Evolutionary conservation across 2,329 filamentous ascomycete species (phyloP), one percentile per base, ranked within the genome.

Genomic region (Pestalotiopsis sp.): DNA sequence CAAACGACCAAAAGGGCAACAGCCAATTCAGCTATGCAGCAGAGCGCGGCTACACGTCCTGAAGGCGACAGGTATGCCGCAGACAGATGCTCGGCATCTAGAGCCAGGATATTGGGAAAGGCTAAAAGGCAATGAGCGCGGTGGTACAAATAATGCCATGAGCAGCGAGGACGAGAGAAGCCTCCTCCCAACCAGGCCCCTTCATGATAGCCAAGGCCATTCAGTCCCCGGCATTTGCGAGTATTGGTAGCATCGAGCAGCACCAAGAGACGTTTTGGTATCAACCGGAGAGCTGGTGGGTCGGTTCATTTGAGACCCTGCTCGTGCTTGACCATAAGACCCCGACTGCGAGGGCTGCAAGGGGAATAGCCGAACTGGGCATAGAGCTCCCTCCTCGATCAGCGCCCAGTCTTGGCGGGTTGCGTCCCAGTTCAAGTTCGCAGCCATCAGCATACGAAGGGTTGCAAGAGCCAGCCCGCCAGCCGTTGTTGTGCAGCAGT

Each of bases 271-370:
- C 31, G 31, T 36, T 41, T 45, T 64, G 39, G 61, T 39, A 64
- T 39, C 41, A 23, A 20, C 63, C 71, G 68, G 70, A 20, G 56
- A 62, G 69, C 66, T 62, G 65, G 71, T 72, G 70, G 73, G 71
- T 67, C 73, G 72, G 70, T 70, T 74, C 72, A 73, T 73, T 72
- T 72, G 72, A 69, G 71, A 73, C 71, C 70, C 73, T 74, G 72
- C 72, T 72, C 70, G 73, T 70, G 64, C 57, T 39, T 52, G 39
- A 20, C 38, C 20, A 12, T 39, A 14, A 41, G n/a, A 25, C n/a
- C 59, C 57, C n/a, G 25, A 59, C 14, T 36, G 57, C 57, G 57
- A 39, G 17, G 31, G 20, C 59, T 36, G 36, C 31, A 62, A 39
- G 31, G 69, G 69, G 68, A 71, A 69, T 69, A 73, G 63, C 63